Evolutionary conservation across 345 rosid genomes (phyloP), one percentile per base, ranked within the genome.

Genomic region (Nephelium lappaceum): DNA sequence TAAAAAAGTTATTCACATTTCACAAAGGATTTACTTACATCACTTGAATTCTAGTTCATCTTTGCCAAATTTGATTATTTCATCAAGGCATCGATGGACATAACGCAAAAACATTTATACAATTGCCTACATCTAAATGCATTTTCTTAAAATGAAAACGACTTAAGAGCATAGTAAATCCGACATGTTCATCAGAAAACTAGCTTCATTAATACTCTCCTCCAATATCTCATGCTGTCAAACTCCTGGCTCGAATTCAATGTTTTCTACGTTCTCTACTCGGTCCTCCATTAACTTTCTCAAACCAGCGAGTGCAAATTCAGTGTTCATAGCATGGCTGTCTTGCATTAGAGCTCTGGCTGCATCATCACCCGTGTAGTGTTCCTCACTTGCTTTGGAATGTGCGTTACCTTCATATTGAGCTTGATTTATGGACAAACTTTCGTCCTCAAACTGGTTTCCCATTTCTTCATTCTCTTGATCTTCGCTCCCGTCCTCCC

Each of bases 401-500:
- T 11, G 76, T 39, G 43, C 39, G 15, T 71, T 65, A 27, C 51
- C 82, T 69, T 64, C 72, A 72, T 51, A 64, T 23, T 73, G 75
- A 25, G 38, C 55, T 31, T 45, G 83, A 21, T 83, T 75, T 73
- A 71, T 80, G 3, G 73, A 41, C 16, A 60, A 70, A 74, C 75
- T 78, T 25, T 51, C 72, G 19, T 80, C 80, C 42, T 75, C 87
- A 2, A 77, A 45, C 73, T 41, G 80, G 61, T 76, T 76, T 19
- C 55, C 82, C 68, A 53, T 64, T 71, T 77, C 86, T 10, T 77
- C 72, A 21, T 21, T 71, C 57, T 79, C 89, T 64, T 80, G 80
- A 53, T 80, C 87, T 41, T 77, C 76, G 16, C 15, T 78, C 41
- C 77, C 82, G 2, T 84, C 86, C 70, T 82, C 89, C 67, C 75